phyloP scores from a whole-genome alignment of 352 stramenopile species.

The Elongisporangium prolatum region DNA sequence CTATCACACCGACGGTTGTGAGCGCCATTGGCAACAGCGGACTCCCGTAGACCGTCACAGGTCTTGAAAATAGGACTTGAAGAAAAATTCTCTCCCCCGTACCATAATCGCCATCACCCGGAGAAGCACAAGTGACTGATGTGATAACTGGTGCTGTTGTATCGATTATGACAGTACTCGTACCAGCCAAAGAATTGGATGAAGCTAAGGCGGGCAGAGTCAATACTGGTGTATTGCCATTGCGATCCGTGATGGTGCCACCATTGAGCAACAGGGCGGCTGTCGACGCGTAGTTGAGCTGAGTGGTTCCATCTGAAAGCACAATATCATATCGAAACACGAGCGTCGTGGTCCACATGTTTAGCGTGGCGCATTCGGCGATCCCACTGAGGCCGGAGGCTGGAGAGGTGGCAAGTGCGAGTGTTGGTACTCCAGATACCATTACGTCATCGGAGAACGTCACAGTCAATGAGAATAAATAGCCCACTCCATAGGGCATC shows the following conservation, averaged over 20 bases:
- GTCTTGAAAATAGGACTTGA: conserved; percentile 49
- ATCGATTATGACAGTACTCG: conserved; percentile 59
- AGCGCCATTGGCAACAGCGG: conserved; percentile 46
- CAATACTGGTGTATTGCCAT: conserved; percentile 49
- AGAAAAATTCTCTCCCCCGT: conserved; percentile 57
- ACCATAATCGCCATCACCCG: conserved; percentile 69
- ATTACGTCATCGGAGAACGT: conserved; percentile 79
- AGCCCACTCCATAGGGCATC: conserved; percentile 63
- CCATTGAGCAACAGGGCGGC: conserved; percentile 40
- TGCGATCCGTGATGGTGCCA: conserved; percentile 64
- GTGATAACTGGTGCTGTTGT: conserved; percentile 60
- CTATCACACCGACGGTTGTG: conserved; percentile 26
- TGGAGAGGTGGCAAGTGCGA: conserved; percentile 42
- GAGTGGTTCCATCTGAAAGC: conserved; percentile 33
- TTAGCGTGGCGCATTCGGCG: conserved; percentile 50
- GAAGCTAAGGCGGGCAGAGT: conserved; percentile 42
- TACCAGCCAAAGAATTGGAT: conserved; percentile 36
- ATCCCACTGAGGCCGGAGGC: conserved; percentile 33
- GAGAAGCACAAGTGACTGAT: conserved; percentile 36
- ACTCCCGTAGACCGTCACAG: conserved; percentile 60
- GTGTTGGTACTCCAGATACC: conserved; percentile 41
- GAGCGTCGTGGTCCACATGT: conserved; percentile 47
- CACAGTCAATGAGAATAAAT: conserved; percentile 52
- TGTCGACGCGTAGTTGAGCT: conserved; percentile 67
- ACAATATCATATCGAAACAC: conserved; percentile 71